Evolutionary conservation across 768 basidiomycete species (phyloP), one percentile per base, ranked within the genome.

Genomic region (Harrya chromipes): DNA sequence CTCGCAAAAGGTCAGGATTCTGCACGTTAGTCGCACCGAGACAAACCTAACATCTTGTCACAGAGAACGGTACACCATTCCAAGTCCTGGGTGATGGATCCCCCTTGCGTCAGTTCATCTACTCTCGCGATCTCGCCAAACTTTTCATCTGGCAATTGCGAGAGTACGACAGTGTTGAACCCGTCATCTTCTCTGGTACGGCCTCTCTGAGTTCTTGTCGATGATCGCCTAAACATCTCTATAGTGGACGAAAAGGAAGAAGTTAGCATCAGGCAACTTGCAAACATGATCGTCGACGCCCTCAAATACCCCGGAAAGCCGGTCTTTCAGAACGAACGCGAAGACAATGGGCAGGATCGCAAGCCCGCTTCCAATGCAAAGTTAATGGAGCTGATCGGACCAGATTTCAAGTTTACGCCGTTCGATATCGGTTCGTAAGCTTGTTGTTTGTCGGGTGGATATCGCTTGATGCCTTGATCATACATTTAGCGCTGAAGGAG

Each of bases 301-400:
- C 74, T 97, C 37, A 81, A 80, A 37, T 94, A 92, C 73, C 55
- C 85, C 49, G 88, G 89, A 50, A 77, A 87, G 44, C 92, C 91
- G 60, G 68, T 7, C 21, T 97, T 94, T 68, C 92, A 97, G 69
- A 81, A 70, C 49, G 58, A 68, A 46, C 12, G 50, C 33, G 57
- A 82, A 45, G 83, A 94, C 9, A 95, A 98, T 61, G 94, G 95
- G 1, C 94, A 97, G 68, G 94, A 85, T 80, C 85, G 94, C 58
- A 97, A 97, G 72, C 94, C 94, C 1, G 94, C 94, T 16, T 92
- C 91, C 33, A 98, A 98, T 71, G 83, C 80, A 62, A 95, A 94
- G 68, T 74, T 97, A 6, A 64, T 90, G 42, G 70, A 70, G n/a
- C 72, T 89, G 45, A 83, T 94, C 43, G 85, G 85, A 24, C 39